These are phyloP conservation scores for Puccinia novopanici DNA, from an alignment of 1,284 basidiomycete genomes.

Conservation along the genomic window DNA sequence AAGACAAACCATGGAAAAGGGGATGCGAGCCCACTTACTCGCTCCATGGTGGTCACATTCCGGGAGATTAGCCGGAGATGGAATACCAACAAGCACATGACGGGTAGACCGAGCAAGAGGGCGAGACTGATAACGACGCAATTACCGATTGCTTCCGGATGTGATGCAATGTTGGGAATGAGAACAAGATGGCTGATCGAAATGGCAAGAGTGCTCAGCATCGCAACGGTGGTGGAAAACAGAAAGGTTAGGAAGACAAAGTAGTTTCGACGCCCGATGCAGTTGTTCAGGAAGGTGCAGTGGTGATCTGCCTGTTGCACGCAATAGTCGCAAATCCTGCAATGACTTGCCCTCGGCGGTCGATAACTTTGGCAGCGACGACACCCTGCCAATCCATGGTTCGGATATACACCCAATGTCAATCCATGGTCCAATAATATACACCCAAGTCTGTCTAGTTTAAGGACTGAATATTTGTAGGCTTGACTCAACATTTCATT, in stretches of 20 bases:
- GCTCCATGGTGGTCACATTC: constrained; percentile 58
- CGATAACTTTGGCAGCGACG: constrained; percentile 58
- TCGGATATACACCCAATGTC: no score
- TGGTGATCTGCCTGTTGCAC: constrained; percentile 58
- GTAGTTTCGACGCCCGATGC: constrained; percentile 59
- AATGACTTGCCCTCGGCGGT: constrained; percentile 58
- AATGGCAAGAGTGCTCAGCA: constrained; percentile 52
- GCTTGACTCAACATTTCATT: constrained; percentile 13
- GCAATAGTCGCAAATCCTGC: constrained; percentile 59
- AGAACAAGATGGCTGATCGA: constrained; percentile 51
- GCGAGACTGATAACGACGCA: constrained; percentile 56
- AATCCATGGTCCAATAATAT: no score
- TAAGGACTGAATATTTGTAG: background rate
- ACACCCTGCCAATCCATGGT: no score
- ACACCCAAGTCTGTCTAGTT: background rate
- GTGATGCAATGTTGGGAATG: background rate
- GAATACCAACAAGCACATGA: constrained; percentile 55
- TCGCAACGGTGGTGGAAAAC: constrained; percentile 39
- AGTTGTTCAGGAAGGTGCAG: constrained; percentile 59
- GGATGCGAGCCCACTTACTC: constrained; percentile 41
- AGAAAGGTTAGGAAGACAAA: constrained; percentile 57
- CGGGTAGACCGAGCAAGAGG: constrained; percentile 53
- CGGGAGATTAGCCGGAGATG: constrained; percentile 56
- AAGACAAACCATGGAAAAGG: background rate
- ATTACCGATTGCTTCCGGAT: constrained; percentile 53